phyloP scores from a whole-genome alignment of 1,139 yeast genomes.

The Saccharomyces pastorianus region DNA sequence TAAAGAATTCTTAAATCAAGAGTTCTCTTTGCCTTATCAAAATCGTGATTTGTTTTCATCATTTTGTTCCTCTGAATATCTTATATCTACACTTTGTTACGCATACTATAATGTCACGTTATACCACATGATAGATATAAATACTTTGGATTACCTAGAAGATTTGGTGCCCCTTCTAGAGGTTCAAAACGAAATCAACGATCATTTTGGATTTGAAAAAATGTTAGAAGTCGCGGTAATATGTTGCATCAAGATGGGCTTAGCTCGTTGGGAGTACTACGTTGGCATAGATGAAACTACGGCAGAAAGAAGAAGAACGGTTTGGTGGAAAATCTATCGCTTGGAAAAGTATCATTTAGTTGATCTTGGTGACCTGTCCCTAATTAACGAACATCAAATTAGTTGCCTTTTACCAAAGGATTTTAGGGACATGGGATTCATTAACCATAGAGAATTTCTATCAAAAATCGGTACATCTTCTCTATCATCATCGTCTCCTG shows the following conservation, averaged over 20 bases:
- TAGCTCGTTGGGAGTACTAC: slow-evolving; percentile 15
- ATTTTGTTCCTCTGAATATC: slow-evolving; percentile 19
- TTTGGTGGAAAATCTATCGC: slow-evolving; percentile 13
- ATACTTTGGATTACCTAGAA: slow-evolving; percentile 12
- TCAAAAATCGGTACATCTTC: slow-evolving; percentile 8
- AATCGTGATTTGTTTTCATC: slow-evolving; percentile 7
- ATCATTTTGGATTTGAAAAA: background rate
- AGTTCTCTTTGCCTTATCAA: background rate
- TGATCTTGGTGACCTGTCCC: background rate
- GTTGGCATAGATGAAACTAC: slow-evolving; percentile 13
- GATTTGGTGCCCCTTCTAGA: background rate
- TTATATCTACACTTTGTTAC: slow-evolving; percentile 19
- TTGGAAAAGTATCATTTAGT: slow-evolving; percentile 6
- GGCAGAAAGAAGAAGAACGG: slow-evolving; percentile 13
- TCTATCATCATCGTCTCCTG: slow-evolving; percentile 1
- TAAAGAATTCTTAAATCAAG: slow-evolving; percentile 10
- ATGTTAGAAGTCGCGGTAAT: background rate
- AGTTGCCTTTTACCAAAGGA: background rate
- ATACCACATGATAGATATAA: slow-evolving; percentile 15
- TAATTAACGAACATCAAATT: background rate
- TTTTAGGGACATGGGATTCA: background rate
- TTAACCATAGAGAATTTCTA: slow-evolving; percentile 14
- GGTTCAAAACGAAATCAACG: background rate
- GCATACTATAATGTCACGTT: slow-evolving; percentile 21
- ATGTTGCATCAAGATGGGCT: slow-evolving; percentile 4